Evolutionary conservation across 371 early-diverging fungal species (phyloP), one percentile per base, ranked within the genome.

Genomic region (Rhizopus stolonifer): DNA sequence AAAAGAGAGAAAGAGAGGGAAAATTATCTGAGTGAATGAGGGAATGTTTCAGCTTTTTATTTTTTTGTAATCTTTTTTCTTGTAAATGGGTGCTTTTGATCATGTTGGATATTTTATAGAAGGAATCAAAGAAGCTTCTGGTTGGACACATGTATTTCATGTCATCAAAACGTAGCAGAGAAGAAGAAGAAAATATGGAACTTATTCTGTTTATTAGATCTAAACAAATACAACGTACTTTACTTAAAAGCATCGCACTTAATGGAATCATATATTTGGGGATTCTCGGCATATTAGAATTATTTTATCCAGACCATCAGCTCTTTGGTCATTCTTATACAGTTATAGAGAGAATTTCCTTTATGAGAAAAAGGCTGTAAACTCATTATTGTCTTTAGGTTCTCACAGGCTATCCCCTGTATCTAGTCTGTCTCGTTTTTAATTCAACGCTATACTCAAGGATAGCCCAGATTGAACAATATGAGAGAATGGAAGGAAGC

Each of bases 321-420:
- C 26, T 76, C 2, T 64, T 68, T 58, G 77, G 72, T 0, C 72
- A 69, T 50, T 59, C 72, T 14, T 76, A 76, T 34, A 56, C 62
- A 17, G 77, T 76, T 52, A 65, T n/a, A n/a, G n/a, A n/a, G n/a
- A n/a, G n/a, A n/a, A n/a, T n/a, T n/a, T n/a, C n/a, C n/a, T n/a
- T n/a, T n/a, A n/a, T n/a, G 59, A 40, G 4, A 6, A 10, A n/a
- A 59, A 1, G 23, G 4, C 3, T 23, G n/a, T n/a, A 36, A 14
- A 15, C n/a, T 36, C 14, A 36, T 36, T 5, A 15, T 29, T 36
- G 15, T 36, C 6, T 45, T 21, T 46, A 79, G 80, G 60, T 58
- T 7, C 57, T 80, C 21, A 69, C 71, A 47, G 77, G 77, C 2
- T 80, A 75, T 58, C 80, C 80, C 4, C 49, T 80, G 38, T 77